Percentiles rank a stretch among this genome's conserved stretches.
Evolutionary conservation across 768 basidiomycete genomes (phyloP).

Genomic region (Russula sp.): DNA sequence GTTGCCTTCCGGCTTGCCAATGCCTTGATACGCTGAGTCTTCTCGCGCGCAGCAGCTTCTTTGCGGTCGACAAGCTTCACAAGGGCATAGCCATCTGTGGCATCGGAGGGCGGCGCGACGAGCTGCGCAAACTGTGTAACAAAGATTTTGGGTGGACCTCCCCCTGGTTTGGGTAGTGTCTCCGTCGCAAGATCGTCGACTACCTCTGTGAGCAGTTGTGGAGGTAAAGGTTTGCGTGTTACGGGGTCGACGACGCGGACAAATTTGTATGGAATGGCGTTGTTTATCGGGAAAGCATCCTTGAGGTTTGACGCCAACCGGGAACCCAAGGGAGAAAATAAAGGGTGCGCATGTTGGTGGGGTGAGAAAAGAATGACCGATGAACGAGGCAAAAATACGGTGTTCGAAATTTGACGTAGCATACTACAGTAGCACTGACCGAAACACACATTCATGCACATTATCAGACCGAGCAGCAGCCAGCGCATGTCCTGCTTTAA

Average conservation of each 20-base stretch:
- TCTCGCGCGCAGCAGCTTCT: slow-evolving; percentile 13
- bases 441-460: too few relatives aligned
- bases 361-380: not conserved
- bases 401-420: not conserved
- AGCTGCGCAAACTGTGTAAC: slow-evolving; percentile 16
- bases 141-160: not conserved
- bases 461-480: too few relatives aligned
- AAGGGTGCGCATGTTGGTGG: not conserved
- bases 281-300: slow-evolving; percentile 14
- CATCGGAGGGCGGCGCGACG: slow-evolving; percentile 17
- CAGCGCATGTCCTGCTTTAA: too few relatives aligned
- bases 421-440: not conserved
- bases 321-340: not conserved
- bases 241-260: slow-evolving; percentile 22
- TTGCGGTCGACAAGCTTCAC: slow-evolving; percentile 14
- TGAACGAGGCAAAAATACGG: not conserved
- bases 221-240: slow-evolving; percentile 16
- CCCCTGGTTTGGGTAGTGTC: not conserved
- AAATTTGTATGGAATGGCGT: slow-evolving; percentile 15
- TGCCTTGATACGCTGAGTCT: slow-evolving; percentile 5
- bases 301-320: slow-evolving; percentile 8
- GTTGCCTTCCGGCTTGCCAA: slow-evolving; percentile 12
- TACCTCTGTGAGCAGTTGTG: slow-evolving; percentile 12
- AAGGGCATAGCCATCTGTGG: slow-evolving; percentile 19
- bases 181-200: slow-evolving; percentile 9